Conservation (phyloP, 352 stramenopile genomes). For the Pythium sp. region DNA sequence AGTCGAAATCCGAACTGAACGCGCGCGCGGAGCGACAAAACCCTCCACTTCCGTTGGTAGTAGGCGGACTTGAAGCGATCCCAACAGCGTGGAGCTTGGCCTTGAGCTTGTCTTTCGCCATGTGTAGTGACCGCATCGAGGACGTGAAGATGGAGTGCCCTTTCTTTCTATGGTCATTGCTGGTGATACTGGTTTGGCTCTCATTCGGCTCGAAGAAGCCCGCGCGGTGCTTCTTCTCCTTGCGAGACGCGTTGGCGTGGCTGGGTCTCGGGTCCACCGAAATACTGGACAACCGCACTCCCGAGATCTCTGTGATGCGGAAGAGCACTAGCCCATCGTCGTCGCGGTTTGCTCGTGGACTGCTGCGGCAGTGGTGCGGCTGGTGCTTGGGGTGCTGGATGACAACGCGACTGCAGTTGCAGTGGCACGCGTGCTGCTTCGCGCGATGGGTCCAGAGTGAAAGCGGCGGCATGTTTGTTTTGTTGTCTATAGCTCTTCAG, state of each 20-base stretch:
- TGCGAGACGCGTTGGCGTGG: background rate
- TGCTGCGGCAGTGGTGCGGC: background rate
- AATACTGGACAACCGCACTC: background rate
- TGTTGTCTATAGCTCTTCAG: background rate
- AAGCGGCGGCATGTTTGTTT: background rate
- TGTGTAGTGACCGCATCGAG: background rate
- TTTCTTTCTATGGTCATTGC: background rate
- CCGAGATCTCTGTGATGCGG: background rate
- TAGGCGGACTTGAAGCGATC: background rate
- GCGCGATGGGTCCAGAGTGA: background rate
- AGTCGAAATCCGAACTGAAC: background rate
- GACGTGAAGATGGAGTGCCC: background rate
- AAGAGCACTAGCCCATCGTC: background rate
- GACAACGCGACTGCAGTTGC: background rate
- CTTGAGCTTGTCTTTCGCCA: slow-evolving; percentile 6
- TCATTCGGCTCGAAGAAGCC: background rate
- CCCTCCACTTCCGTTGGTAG: background rate
- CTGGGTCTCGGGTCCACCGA: background rate
- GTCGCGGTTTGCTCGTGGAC: background rate
- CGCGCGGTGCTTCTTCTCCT: background rate
- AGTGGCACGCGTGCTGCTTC: background rate
- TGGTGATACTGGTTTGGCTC: background rate
- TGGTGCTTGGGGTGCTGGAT: background rate
- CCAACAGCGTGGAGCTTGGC: background rate
- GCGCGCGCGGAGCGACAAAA: background rate